A percentile compares a stretch with the other conserved stretches of the same genome.
Conservation (phyloP, 352 stramenopile species). For the Elongisporangium senticosum region DNA sequence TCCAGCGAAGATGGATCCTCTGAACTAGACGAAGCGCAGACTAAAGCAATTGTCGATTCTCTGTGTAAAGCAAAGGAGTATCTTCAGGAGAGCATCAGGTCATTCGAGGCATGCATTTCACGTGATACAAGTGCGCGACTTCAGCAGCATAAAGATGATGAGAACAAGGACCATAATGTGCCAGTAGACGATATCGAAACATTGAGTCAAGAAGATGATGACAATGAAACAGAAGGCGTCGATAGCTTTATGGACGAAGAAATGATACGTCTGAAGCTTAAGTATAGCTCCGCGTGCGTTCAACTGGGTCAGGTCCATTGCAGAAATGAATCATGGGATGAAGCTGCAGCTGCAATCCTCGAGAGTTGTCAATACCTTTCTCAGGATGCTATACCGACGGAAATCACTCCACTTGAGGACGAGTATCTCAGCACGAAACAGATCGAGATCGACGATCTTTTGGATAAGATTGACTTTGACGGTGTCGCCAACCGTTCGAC, state of each 20-base stretch:
- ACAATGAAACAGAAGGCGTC: conserved; percentile 37
- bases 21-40: conserved; percentile 1
- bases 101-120: conserved; percentile 65
- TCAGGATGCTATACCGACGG: conserved; percentile 24
- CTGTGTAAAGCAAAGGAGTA: conserved; percentile 60
- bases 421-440: neutral
- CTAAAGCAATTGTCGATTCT: conserved; percentile 19
- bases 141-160: conserved; percentile 23
- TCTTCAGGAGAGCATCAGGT: conserved; percentile 56
- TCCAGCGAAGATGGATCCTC: conserved; percentile 2
- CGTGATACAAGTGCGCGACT: conserved; percentile 21
- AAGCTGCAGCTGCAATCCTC: conserved; percentile 31
- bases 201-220: conserved; percentile 18
- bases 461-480: conserved; percentile 64
- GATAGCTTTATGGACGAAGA: conserved; percentile 77
- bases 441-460: conserved; percentile 29
- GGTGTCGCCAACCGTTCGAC: conserved; percentile 35
- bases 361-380: conserved; percentile 46
- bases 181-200: conserved; percentile 12
- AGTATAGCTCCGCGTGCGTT: conserved; percentile 68
- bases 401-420: conserved; percentile 15
- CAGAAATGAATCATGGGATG: conserved; percentile 26
- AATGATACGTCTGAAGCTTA: conserved; percentile 58
- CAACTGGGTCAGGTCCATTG: conserved; percentile 45
- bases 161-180: conserved; percentile 11